A percentile compares a stretch with the other conserved stretches of the same genome.
Conservation (phyloP, 2,329 filamentous ascomycete genomes). For the Cladorrhinum sp. region DNA sequence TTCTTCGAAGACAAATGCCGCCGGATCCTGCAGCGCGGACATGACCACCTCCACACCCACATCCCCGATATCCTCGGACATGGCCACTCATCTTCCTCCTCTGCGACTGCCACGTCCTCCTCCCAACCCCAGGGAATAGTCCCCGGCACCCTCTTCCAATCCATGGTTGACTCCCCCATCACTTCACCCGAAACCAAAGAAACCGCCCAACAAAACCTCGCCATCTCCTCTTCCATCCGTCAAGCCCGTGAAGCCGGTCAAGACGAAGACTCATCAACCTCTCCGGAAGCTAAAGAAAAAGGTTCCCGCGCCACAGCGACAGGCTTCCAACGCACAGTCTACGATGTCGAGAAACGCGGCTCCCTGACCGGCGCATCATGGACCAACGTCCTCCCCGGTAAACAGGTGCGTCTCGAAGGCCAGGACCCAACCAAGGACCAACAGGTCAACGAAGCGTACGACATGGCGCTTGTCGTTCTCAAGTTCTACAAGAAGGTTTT, state of each 20-base stretch:
- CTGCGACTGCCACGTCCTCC: not conserved
- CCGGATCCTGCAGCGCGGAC: no score
- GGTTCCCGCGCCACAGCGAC: not conserved
- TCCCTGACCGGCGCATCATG: conserved; percentile 13
- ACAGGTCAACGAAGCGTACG: conserved; percentile 47
- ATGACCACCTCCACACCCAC: conserved; percentile 4
- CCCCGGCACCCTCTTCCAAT: conserved; percentile 1
- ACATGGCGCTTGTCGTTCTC: conserved; percentile 48
- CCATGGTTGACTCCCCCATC: not conserved
- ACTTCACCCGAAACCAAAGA: not conserved
- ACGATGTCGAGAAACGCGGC: conserved; percentile 39
- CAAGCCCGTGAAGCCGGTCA: not conserved
- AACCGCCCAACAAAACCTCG: conserved; percentile 3
- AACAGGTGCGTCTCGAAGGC: conserved; percentile 42
- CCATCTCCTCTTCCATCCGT: conserved; percentile 1
- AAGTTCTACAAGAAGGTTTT: conserved; percentile 50
- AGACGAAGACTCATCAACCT: not conserved
- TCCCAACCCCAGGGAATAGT: conserved; percentile 2
- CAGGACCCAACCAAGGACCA: conserved; percentile 40
- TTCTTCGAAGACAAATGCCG: conserved; percentile 2
- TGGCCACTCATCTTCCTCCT: not conserved
- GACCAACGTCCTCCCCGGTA: conserved; percentile 42
- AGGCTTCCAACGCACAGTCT: conserved; percentile 39
- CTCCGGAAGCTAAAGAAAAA: not conserved
- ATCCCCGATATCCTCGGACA: not conserved